These are phyloP conservation scores for Serendipita sp. DNA, from an alignment of 768 basidiomycete genomes.

Conservation along the genomic window DNA sequence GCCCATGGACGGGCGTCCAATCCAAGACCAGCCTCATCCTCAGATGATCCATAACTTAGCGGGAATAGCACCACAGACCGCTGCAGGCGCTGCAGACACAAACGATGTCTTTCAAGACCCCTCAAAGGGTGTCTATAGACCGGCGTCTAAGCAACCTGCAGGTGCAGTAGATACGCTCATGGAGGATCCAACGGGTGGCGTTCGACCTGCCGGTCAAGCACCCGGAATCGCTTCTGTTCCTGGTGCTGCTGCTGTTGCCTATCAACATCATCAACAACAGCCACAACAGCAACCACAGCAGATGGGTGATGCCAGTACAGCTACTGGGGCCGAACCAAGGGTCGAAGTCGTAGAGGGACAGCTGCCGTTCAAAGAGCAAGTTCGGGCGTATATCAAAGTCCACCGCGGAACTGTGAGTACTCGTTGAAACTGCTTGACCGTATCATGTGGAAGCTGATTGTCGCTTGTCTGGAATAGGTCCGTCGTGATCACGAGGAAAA, in stretches of 20 bases:
- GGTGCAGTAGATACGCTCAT: not conserved
- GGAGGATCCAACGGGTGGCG: not conserved
- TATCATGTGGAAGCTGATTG: too few species aligned
- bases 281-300: too few species aligned
- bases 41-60: not conserved
- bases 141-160: not conserved
- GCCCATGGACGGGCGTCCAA: not conserved
- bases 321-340: not conserved
- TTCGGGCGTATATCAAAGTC: not conserved
- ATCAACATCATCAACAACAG: too few species aligned
- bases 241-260: too few species aligned
- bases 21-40: not conserved
- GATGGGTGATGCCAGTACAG: not conserved
- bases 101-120: not conserved
- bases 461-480: not conserved
- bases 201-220: not conserved
- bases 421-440: too few species aligned
- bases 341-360: not conserved
- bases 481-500: not conserved
- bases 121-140: not conserved
- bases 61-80: not conserved
- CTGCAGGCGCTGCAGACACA: not conserved
- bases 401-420: not conserved
- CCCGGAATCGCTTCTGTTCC: not conserved
- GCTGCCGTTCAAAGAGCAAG: slow-evolving; percentile 2